Conservation (phyloP, 768 basidiomycete genomes). For the Tylopilus rubrobrunneus region DNA sequence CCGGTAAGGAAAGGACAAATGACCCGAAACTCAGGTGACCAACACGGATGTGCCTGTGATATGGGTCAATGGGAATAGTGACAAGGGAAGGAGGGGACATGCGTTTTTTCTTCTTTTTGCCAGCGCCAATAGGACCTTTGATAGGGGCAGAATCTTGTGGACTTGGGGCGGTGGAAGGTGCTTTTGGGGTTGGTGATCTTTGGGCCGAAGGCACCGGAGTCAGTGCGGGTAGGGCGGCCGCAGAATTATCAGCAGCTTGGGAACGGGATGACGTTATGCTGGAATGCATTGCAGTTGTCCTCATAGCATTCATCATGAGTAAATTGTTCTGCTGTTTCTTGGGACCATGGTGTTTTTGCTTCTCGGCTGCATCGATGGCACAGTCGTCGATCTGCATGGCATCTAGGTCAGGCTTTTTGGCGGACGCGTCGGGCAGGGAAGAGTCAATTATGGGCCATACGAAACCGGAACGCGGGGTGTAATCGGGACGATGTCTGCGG, state of each 20-base stretch:
- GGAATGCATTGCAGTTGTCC: conserved; percentile 69
- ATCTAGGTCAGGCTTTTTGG: conserved; percentile 37
- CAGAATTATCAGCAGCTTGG: conserved; percentile 27
- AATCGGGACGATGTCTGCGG: conserved; percentile 71
- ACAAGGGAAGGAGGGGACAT: conserved; percentile 19
- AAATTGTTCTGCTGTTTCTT: conserved; percentile 66
- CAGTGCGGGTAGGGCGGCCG: conserved; percentile 26
- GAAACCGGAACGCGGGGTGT: conserved; percentile 80
- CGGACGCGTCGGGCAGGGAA: conserved; percentile 37
- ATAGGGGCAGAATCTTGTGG: conserved; percentile 41
- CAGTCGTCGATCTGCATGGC: conserved; percentile 25
- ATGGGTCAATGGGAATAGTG: conserved; percentile 3
- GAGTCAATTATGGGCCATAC: conserved; percentile 78
- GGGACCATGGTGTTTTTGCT: conserved; percentile 27
- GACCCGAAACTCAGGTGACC: conserved; percentile 12
- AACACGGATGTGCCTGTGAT: conserved; percentile 24
- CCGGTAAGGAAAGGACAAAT: background rate
- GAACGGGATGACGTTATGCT: conserved; percentile 45
- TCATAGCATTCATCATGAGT: conserved; percentile 76
- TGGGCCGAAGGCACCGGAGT: conserved; percentile 34
- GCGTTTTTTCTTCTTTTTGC: conserved; percentile 80
- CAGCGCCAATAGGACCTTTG: conserved; percentile 48
- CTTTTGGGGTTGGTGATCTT: conserved; percentile 31
- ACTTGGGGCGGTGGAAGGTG: conserved; percentile 31
- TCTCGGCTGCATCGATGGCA: conserved; percentile 15